A percentile compares a stretch with the other conserved stretches of the same genome.
phyloP scores from a whole-genome alignment of 2,329 filamentous ascomycete genomes.

The Aspergillus uvarum region DNA sequence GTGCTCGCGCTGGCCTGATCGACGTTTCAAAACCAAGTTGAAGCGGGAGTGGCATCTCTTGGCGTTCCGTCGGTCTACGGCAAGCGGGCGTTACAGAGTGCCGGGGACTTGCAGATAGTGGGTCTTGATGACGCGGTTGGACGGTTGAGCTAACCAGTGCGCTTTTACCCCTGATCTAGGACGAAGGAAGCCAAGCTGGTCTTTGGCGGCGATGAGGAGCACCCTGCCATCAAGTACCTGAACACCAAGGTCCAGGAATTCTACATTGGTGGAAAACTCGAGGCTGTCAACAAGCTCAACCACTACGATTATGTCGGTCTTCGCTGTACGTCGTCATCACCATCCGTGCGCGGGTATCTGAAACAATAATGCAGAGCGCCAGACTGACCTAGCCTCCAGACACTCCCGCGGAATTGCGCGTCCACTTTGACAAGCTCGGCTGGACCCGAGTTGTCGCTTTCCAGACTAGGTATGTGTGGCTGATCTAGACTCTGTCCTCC shows the following conservation, averaged over 20 bases:
- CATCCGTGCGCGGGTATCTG: background rate
- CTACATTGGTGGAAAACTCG: conserved; percentile 93
- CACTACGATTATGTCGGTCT: conserved; percentile 99
- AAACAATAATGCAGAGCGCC: background rate
- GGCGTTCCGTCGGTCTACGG: background rate
- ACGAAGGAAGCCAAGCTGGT: conserved; percentile 87
- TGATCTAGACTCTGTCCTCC: background rate
- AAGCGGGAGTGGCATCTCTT: background rate
- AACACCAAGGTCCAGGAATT: conserved; percentile 77
- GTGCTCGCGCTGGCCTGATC: conserved; percentile 5
- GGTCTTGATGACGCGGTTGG: conserved; percentile 29
- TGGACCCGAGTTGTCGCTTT: conserved; percentile 98
- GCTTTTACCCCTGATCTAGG: conserved; percentile 49
- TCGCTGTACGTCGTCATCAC: conserved; percentile 64
- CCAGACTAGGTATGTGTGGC: conserved; percentile 66
- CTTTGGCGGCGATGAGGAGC: conserved; percentile 86
- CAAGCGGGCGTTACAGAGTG: conserved; percentile 1
- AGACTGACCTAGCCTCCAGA: conserved; percentile 50
- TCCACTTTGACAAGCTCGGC: conserved; percentile 99
- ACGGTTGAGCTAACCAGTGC: conserved; percentile 18
- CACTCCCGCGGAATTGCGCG: conserved; percentile 88
- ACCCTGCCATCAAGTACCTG: conserved; percentile 91
- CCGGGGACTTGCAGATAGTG: conserved; percentile 17
- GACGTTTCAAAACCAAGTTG: background rate
- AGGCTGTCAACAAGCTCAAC: conserved; percentile 90